Conservation (phyloP, 352 stramenopile genomes). For the Pythium aristosporum region DNA sequence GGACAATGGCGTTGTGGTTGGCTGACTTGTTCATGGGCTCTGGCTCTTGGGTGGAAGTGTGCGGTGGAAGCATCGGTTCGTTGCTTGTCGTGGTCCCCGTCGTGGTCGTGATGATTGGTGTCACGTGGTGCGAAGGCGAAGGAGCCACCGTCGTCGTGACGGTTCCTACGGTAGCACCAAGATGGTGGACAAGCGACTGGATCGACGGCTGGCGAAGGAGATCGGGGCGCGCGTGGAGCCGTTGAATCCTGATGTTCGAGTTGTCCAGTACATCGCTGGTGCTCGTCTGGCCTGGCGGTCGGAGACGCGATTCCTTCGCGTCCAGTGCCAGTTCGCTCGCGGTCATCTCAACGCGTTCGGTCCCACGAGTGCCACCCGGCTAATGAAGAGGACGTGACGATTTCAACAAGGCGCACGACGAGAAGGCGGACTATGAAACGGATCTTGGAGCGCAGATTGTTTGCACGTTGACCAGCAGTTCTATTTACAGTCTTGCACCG, state of each 20-base stretch:
- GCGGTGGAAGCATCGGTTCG: not conserved
- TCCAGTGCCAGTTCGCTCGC: not conserved
- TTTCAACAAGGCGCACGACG: not conserved
- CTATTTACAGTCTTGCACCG: conserved; percentile 1
- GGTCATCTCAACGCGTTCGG: too few species aligned
- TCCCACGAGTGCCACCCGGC: too few species aligned
- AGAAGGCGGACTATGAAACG: not conserved
- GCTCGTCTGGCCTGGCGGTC: conserved; percentile 24
- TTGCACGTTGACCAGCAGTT: too few species aligned
- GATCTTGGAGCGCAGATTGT: not conserved
- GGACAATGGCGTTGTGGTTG: conserved; percentile 27
- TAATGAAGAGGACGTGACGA: not conserved
- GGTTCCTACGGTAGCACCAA: not conserved
- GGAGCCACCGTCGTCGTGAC: not conserved
- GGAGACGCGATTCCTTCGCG: conserved; percentile 14
- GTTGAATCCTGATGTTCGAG: not conserved
- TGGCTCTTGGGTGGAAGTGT: not conserved
- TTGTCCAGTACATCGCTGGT: conserved; percentile 16
- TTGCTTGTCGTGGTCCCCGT: not conserved
- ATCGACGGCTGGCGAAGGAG: conserved; percentile 16
- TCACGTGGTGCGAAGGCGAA: not conserved
- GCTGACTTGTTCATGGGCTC: conserved; percentile 15
- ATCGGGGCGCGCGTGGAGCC: not conserved
- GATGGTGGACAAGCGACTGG: conserved; percentile 8
- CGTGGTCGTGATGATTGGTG: not conserved